A percentile compares a stretch with the other conserved stretches of the same genome.
Evolutionary conservation across 805 yeast genomes (phyloP).

Genomic region (Yarrowia osloensis): DNA sequence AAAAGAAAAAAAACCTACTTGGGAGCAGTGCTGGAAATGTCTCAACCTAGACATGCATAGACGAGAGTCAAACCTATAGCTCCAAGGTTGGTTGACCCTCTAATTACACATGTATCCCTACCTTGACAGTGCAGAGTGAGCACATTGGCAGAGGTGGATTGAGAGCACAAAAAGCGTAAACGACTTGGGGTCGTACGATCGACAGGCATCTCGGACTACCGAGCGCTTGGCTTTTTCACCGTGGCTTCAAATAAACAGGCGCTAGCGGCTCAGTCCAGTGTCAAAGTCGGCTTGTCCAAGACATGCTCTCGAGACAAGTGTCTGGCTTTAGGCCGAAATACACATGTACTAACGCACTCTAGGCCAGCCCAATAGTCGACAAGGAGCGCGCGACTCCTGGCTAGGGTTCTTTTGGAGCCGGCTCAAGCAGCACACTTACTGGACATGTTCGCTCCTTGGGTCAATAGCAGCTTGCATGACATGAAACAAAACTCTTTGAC

Average conservation of each 20-base stretch:
- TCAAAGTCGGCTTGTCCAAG: neutral
- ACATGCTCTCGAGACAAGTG: constrained; percentile 12
- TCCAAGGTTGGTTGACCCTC: neutral
- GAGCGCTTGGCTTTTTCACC: neutral
- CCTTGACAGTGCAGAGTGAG: no score
- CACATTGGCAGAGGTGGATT: neutral
- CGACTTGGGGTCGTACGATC: neutral
- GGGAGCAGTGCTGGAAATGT: neutral
- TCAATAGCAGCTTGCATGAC: no score
- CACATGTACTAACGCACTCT: neutral
- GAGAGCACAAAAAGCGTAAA: neutral
- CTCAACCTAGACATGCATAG: constrained; percentile 16
- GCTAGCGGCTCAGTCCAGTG: neutral
- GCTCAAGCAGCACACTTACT: neutral
- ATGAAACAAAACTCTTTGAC: neutral
- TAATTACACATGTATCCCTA: no score
- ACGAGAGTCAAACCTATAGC: constrained; percentile 3
- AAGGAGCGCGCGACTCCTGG: neutral
- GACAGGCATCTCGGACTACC: neutral
- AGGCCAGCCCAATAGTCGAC: neutral
- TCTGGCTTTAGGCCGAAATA: neutral
- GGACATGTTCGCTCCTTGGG: no score
- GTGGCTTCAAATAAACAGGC: neutral
- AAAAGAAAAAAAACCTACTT: neutral
- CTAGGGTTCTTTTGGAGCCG: neutral